These are phyloP conservation scores for Agroathelia rolfsii DNA, from an alignment of 1,284 basidiomycete genomes.

Conservation along the genomic window DNA sequence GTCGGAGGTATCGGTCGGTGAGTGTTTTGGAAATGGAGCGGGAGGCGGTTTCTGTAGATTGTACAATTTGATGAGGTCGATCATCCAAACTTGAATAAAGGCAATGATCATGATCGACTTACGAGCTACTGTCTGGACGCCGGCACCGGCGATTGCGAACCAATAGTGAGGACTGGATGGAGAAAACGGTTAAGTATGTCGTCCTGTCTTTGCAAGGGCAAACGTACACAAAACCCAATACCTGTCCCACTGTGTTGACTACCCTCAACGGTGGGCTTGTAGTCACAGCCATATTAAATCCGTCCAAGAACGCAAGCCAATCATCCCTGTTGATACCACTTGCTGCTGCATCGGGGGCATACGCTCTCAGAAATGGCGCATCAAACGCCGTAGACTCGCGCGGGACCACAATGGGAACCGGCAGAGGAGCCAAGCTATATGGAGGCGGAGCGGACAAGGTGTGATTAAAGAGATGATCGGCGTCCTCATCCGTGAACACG, in stretches of 20 bases:
- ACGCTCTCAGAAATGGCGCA: slow-evolving; percentile 15
- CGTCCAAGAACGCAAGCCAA: slow-evolving; percentile 16
- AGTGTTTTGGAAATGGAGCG: slow-evolving; percentile 20
- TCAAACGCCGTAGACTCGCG: slow-evolving; percentile 12
- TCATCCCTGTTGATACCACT: slow-evolving; percentile 13
- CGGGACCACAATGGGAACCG: slow-evolving; percentile 14
- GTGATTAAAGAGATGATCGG: not conserved
- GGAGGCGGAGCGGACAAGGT: slow-evolving; percentile 6
- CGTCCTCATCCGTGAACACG: no score
- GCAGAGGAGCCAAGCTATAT: slow-evolving; percentile 1
- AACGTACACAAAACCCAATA: slow-evolving; percentile 15
- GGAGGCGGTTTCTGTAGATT: slow-evolving; percentile 15
- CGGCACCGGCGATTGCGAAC: slow-evolving; percentile 15
- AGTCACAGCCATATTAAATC: slow-evolving; percentile 17
- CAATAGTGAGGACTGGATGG: slow-evolving; percentile 14
- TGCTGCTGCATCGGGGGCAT: slow-evolving; percentile 10
- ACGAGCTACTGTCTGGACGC: slow-evolving; percentile 15
- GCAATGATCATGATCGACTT: no score
- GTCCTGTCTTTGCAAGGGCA: no score
- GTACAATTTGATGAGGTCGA: no score
- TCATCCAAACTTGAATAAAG: no score
- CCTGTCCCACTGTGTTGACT: slow-evolving; percentile 13
- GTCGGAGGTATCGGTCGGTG: slow-evolving; percentile 21
- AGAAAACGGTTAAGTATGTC: not conserved
- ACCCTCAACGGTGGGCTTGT: slow-evolving; percentile 15